Base-by-base conservation (phyloP, 2,329 filamentous ascomycete genomes). In the Akanthomyces dipterigenus region DNA sequence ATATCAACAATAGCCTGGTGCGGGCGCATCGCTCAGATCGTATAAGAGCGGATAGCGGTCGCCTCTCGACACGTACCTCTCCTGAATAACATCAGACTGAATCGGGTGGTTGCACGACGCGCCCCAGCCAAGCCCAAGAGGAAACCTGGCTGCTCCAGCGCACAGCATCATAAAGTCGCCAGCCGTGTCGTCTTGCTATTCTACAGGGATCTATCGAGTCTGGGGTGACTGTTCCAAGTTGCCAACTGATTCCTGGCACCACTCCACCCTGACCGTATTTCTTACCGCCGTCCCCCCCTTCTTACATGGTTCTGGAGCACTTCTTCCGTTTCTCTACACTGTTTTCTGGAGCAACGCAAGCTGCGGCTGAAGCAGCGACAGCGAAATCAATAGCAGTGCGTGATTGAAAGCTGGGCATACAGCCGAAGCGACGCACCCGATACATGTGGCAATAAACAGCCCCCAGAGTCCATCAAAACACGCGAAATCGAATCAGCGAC, bases 211-310 rank as follows among this genome's bases (percentile, higher is more conserved):
- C 31, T 34, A 31, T 36, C 22, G 5, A 28, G 48, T 53, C 48
- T 51, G 46, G 56, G 56, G 34, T 45, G 56, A 53, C 46, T 34
- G 36, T 38, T 24, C 48, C 46, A 60, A 60, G 48, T 51, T 38
- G 24, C 48, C 46, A 60, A 60, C 56, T 51, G 48, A 45, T 54
- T 54, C 40, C 57, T 54, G 14, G 38, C 26, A 40, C 45, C 45
- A 45, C 49, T 54, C 57, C 57, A 60, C 57, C 24, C 57, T 36
- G 48, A 60, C 49, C 38, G 40, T 60, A 60, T 60, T 60, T 60
- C 49, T 60, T 60, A 38, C 40, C 40, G 42, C 42, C 40, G 58
- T 28, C 40, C 49, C 49, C 49, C 49, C 40, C 40, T 20, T 20
- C 40, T 43, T 43, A 34, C 46, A 43, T 43, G 26, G 28, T 40